phyloP scores from a whole-genome alignment of 345 rosid species.

The Geranium brycei region DNA sequence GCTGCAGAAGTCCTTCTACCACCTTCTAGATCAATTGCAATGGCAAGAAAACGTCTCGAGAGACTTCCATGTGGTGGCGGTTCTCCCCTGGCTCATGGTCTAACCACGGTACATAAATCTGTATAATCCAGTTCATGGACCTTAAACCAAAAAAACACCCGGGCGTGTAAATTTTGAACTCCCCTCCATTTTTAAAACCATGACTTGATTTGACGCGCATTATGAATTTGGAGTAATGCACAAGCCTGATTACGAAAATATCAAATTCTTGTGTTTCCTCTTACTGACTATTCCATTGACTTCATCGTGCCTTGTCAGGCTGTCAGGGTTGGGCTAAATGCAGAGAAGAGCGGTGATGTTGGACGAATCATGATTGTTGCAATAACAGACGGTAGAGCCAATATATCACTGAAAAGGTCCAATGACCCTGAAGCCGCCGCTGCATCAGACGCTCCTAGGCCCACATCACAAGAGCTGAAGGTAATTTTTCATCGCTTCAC shows the following conservation, averaged over 20 bases:
- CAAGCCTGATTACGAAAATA: too few species aligned
- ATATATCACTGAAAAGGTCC: constrained; percentile 80
- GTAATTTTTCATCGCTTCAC: constrained; percentile 20
- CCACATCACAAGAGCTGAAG: constrained; percentile 79
- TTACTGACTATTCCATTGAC: too few species aligned
- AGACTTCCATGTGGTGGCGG: constrained; percentile 99
- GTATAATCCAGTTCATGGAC: background rate
- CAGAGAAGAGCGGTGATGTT: constrained; percentile 95
- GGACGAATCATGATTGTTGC: constrained; percentile 94
- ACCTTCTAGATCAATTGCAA: constrained; percentile 90
- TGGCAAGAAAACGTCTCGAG: constrained; percentile 97
- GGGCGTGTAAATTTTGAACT: background rate
- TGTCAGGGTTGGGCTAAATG: constrained; percentile 86
- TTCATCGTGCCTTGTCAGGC: constrained; percentile 28
- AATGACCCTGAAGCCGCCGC: constrained; percentile 65
- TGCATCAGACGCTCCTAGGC: constrained; percentile 67
- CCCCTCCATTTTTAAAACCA: too few species aligned
- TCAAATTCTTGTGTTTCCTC: too few species aligned
- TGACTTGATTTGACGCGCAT: too few species aligned
- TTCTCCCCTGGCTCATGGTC: constrained; percentile 95
- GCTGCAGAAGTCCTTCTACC: constrained; percentile 90
- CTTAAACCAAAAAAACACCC: background rate
- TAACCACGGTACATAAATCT: constrained; percentile 56
- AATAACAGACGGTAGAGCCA: constrained; percentile 90
- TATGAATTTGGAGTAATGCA: too few species aligned